Evolutionary conservation across 306 rosid genomes (phyloP), one percentile per base, ranked within the genome.

Genomic region (Begonia fuchsioides): DNA sequence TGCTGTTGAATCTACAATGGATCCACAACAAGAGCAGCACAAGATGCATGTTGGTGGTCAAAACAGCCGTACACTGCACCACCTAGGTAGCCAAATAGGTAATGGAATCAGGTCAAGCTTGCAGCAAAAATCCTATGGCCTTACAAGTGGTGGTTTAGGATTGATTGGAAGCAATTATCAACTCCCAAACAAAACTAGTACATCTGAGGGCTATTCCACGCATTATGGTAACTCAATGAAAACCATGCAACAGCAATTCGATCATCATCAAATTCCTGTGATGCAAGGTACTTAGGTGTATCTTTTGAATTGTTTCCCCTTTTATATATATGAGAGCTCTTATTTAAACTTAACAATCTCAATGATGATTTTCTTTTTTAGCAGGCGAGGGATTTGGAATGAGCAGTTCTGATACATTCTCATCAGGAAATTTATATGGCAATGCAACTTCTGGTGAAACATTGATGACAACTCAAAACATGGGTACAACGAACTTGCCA

Each of bases 341-440:
- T 26, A 5, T 4, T 26, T 2, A 20, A 17, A 46, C 61, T 13
- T 44, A 13, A 39, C 46, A n/a, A 15, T 65, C 47, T 49, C 68
- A 38, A 47, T 39, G 32, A 43, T 63, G 49, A n/a, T n/a, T n/a
- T n/a, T 61, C 54, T 26, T 60, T 38, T 67, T 74, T 59, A 41
- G 53, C 78, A 92, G 98, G 98, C 63, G 96, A 92, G 73, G 86
- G 77, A 58, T 76, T 66, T 54, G 93, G 93, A 32, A 56, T 73
- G 76, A 71, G 58, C 64, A 85, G 56, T 72, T 67, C 64, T 20
- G 95, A 85, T 51, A 26, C 8, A 26, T 79, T 73, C 79, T 74
- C 70, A 45, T 69, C 93, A 59, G 94, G 90, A 62, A 79, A 74
- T 69, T 76, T 75, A 41, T 79, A 75, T 71, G 67, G 78, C 14